A percentile compares a stretch with the other conserved stretches of the same genome.
Evolutionary conservation across 2,329 filamentous ascomycete species (phyloP).

Genomic region (Trichoderma asperellum): DNA sequence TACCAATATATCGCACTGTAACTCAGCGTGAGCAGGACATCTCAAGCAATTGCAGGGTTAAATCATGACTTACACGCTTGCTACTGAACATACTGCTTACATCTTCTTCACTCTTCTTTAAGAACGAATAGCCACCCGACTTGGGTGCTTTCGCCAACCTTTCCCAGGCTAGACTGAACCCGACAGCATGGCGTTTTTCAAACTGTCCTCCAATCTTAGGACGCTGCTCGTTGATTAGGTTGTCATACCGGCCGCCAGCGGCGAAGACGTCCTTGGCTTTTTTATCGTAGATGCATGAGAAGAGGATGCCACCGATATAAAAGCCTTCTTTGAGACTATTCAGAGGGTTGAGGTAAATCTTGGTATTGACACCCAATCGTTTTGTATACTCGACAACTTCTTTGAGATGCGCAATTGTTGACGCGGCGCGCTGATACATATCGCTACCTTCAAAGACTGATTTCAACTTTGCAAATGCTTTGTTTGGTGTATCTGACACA

Average conservation of each 20-base stretch:
- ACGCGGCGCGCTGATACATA: conserved; percentile 72
- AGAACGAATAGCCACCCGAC: conserved; percentile 57
- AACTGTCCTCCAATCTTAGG: conserved; percentile 67
- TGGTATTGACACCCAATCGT: conserved; percentile 72
- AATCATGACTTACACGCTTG: conserved; percentile 59
- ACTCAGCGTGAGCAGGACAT: background rate
- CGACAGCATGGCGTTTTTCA: conserved; percentile 79
- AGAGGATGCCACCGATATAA: conserved; percentile 82
- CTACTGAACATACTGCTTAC: conserved; percentile 61
- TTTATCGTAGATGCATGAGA: conserved; percentile 86
- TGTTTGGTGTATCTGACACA: conserved; percentile 54
- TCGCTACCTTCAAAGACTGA: conserved; percentile 65
- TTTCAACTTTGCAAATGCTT: conserved; percentile 63
- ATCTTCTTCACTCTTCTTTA: conserved; percentile 74
- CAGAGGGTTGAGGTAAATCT: conserved; percentile 82
- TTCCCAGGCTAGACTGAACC: conserved; percentile 90
- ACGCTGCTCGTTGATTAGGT: conserved; percentile 80
- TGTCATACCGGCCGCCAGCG: conserved; percentile 91
- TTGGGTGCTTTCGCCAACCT: conserved; percentile 70
- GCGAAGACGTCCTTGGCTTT: conserved; percentile 86
- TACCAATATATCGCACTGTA: conserved; percentile 82
- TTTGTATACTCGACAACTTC: conserved; percentile 78
- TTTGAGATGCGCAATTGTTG: conserved; percentile 78
- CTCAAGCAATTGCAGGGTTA: conserved; percentile 6
- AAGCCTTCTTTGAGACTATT: conserved; percentile 91